Percentiles rank a stretch among this genome's conserved stretches.
These are phyloP conservation scores for Erythrobasidium hasegawianum DNA, from an alignment of 1,284 basidiomycete genomes.

Conservation along the genomic window DNA sequence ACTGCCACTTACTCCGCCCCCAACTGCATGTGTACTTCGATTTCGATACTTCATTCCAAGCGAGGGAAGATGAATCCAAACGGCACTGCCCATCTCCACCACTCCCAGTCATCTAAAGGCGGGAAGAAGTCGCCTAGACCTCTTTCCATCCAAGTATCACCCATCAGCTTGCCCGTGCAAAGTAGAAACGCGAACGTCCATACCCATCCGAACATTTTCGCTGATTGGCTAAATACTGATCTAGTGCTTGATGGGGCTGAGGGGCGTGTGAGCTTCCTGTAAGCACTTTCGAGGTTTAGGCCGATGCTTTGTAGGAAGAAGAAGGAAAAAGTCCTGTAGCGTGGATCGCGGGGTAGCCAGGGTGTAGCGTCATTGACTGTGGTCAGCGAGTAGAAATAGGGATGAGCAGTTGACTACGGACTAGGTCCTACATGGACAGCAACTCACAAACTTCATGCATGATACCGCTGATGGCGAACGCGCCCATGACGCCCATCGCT, in stretches of 20 bases:
- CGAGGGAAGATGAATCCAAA: conserved; percentile 17
- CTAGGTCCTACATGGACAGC: background rate
- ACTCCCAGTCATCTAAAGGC: conserved; percentile 14
- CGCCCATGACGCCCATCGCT: conserved; percentile 2
- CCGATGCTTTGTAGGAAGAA: conserved; percentile 28
- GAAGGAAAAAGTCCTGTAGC: conserved; percentile 18
- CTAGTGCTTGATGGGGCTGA: background rate
- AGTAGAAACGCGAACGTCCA: conserved; percentile 22
- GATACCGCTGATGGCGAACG: conserved; percentile 20
- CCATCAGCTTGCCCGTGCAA: conserved; percentile 27
- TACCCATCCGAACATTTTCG: background rate
- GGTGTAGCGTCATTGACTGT: conserved; percentile 27
- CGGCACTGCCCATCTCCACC: conserved; percentile 23
- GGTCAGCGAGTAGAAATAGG: background rate
- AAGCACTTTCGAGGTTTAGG: conserved; percentile 8
- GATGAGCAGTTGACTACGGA: background rate
- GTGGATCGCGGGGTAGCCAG: conserved; percentile 20
- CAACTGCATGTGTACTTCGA: too few relatives aligned
- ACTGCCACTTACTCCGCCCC: too few relatives aligned
- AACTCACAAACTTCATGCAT: conserved; percentile 28
- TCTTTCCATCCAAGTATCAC: conserved; percentile 26
- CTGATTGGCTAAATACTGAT: background rate
- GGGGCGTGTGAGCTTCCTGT: background rate
- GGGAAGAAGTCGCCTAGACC: conserved; percentile 20
- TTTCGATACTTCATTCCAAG: background rate